phyloP scores from a whole-genome alignment of 352 stramenopile species.

The Pythium rishiriense region DNA sequence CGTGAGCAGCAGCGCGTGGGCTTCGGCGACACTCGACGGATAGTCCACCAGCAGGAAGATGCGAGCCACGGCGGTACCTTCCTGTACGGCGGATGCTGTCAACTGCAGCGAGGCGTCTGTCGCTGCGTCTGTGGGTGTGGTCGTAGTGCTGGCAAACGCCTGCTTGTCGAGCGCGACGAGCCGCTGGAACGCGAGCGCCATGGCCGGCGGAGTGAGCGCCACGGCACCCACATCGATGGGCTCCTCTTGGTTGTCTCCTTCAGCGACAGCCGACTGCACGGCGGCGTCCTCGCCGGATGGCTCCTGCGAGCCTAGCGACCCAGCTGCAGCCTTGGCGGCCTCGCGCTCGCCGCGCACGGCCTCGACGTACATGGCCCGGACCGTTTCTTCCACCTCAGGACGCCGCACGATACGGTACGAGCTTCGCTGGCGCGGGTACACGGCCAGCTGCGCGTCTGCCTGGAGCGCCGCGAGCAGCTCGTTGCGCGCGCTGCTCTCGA shows the following conservation, averaged over 20 bases:
- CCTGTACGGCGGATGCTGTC: background rate
- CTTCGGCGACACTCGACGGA: conserved; percentile 47
- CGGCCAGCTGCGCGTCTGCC: conserved; percentile 26
- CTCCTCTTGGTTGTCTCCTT: background rate
- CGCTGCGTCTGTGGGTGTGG: background rate
- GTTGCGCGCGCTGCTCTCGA: conserved; percentile 30
- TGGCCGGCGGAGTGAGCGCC: conserved; percentile 9
- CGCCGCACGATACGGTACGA: conserved; percentile 54
- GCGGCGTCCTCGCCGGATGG: background rate
- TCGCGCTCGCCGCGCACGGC: conserved; percentile 8
- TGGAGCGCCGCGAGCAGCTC: conserved; percentile 35
- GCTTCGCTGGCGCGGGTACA: conserved; percentile 27
- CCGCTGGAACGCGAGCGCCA: conserved; percentile 57
- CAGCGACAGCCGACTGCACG: background rate
- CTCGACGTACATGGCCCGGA: conserved; percentile 22
- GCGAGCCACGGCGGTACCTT: conserved; percentile 14
- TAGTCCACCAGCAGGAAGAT: conserved; percentile 71
- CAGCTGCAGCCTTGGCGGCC: background rate
- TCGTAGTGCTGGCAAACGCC: conserved; percentile 25
- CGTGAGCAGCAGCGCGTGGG: conserved; percentile 42
- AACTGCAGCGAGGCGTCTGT: too few relatives aligned
- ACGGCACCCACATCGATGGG: conserved; percentile 4
- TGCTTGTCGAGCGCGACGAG: conserved; percentile 46
- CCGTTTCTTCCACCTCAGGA: conserved; percentile 35
- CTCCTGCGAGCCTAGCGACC: background rate